These are phyloP conservation scores for Leccinum rimulosum DNA, from an alignment of 768 basidiomycete genomes.

Conservation along the genomic window DNA sequence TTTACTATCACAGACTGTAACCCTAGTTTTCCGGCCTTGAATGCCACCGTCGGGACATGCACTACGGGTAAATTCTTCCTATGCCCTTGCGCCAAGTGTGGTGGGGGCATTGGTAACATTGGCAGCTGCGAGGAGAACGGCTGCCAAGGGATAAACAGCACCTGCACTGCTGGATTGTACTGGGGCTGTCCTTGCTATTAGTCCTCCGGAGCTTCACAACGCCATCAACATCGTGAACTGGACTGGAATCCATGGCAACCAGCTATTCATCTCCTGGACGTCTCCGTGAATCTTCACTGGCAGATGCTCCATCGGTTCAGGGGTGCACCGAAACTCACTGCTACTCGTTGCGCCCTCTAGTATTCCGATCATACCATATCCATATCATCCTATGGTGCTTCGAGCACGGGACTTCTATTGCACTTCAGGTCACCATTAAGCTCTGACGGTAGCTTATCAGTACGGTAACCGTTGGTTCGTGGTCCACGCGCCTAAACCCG, in stretches of 20 bases:
- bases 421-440: no score
- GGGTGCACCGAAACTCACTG: not conserved
- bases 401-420: not conserved
- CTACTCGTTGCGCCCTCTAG: not conserved
- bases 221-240: not conserved
- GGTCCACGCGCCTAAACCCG: no score
- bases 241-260: not conserved
- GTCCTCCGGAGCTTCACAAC: not conserved
- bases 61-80: not conserved
- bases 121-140: not conserved
- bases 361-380: not conserved
- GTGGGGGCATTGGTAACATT: not conserved
- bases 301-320: not conserved
- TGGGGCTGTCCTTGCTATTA: not conserved
- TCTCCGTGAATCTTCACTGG: not conserved
- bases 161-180: not conserved
- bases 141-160: not conserved
- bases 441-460: no score
- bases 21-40: not conserved
- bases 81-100: slow-evolving; percentile 1
- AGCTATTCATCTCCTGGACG: not conserved
- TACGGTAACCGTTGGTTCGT: no score
- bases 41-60: not conserved
- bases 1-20: not conserved
- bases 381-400: not conserved